Base-by-base conservation (phyloP, 306 rosid genomes). In the Inga leiocalycina region DNA sequence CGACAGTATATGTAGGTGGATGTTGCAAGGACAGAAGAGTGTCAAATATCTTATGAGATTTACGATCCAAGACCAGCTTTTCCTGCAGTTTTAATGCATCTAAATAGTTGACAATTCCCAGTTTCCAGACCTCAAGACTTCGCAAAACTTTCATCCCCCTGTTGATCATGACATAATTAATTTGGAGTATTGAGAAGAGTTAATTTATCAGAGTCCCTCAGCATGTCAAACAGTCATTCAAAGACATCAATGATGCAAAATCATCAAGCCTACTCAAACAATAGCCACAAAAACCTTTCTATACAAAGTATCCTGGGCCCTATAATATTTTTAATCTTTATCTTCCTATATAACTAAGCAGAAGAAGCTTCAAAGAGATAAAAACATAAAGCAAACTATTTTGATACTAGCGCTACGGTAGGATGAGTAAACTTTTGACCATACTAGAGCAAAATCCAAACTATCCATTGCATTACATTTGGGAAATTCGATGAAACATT, bases 1-100 rank as follows among this genome's bases (percentile, higher is more conserved):
- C 99, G 43, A 93, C 94, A 3, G 99, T 91, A 66, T 96, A 93
- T 20, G 97, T 92, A 48, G 97, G 97, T 8, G 94, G 97, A 81
- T 93, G 98, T 82, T 92, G 97, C 89, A 94, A 73, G 44, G 93
- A 89, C 83, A 94, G 72, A 68, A 92, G 90, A 46, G 91, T 91
- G 62, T 94, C 96, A 61, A 88, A 81, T 76, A 78, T 92, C 77
- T 77, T 87, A 74, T 82, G 76, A 83, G 86, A 76, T 88, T 94
- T 92, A 80, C 96, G 88, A n/a, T 90, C 93, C 43, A 90, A 78
- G 20, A 82, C 91, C 35, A 92, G 90, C 61, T 89, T 92, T 61
- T 94, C 94, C 81, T 94, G 97, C 77, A 91, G 80, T 83, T 87
- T 91, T 61, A 89, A 88, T 56, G 94, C 92, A 74, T 89, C 89